phyloP scores from a whole-genome alignment of 345 rosid species.

The Schrenkiella parvula region DNA sequence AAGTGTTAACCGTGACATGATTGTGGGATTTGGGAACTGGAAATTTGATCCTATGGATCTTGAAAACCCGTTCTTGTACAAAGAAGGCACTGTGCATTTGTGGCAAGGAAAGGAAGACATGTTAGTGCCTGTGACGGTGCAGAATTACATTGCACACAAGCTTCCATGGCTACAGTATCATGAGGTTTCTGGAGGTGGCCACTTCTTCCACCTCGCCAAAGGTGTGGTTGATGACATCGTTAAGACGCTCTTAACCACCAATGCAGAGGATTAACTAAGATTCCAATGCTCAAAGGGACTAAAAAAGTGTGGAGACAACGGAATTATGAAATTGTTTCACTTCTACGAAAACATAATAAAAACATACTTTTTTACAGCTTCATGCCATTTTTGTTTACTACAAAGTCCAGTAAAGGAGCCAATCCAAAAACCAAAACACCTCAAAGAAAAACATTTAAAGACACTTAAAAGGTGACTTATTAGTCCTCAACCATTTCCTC shows the following conservation, averaged over 20 bases:
- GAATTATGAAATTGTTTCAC: background rate
- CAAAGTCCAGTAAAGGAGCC: background rate
- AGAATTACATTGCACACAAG: conserved; percentile 46
- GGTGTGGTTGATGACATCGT: conserved; percentile 43
- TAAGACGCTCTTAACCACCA: conserved; percentile 40
- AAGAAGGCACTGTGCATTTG: conserved; percentile 47
- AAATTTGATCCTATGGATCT: conserved; percentile 62
- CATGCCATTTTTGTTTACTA: background rate
- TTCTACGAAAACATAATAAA: background rate
- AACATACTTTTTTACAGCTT: background rate
- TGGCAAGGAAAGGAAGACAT: conserved; percentile 70
- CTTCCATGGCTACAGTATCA: conserved; percentile 72
- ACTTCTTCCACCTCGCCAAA: conserved; percentile 32
- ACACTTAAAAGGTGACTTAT: background rate
- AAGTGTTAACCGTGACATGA: conserved; percentile 48
- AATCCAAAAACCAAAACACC: background rate
- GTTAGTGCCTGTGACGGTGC: conserved; percentile 44
- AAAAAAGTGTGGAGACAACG: background rate
- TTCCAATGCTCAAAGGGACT: background rate
- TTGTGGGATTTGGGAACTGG: conserved; percentile 54
- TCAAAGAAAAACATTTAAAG: background rate
- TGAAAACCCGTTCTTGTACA: conserved; percentile 45
- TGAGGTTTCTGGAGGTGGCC: conserved; percentile 57
- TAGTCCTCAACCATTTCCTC: conserved; percentile 45
- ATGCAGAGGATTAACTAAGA: background rate